phyloP scores from a whole-genome alignment of 2,329 filamentous ascomycete species.

The Fusarium metavorans region DNA sequence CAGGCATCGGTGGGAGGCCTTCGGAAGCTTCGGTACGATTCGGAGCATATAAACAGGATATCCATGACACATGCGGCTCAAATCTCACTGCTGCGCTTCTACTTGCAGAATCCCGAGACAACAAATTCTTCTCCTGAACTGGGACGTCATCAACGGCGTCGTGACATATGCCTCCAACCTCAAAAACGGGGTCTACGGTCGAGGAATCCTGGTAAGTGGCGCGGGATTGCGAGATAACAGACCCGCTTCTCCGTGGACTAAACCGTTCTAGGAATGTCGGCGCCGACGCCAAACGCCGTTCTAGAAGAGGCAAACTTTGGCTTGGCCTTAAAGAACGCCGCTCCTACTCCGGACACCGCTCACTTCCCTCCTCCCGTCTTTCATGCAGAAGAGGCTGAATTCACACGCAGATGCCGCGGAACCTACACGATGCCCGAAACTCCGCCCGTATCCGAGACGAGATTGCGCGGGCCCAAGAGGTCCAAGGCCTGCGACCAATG shows the following conservation, averaged over 20 bases:
- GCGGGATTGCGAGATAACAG: neutral
- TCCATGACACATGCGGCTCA: neutral
- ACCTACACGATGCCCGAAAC: constrained; percentile 9
- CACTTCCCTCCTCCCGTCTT: neutral
- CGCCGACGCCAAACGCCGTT: constrained; percentile 14
- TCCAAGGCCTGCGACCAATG: constrained; percentile 41
- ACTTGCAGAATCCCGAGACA: neutral
- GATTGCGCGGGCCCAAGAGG: constrained; percentile 23
- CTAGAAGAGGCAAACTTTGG: neutral
- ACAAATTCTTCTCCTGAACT: neutral
- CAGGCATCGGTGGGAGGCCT: neutral
- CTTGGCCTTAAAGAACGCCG: constrained; percentile 5
- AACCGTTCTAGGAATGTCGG: constrained; percentile 29
- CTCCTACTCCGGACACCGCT: neutral
- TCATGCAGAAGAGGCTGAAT: neutral
- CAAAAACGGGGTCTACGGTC: neutral
- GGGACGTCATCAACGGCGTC: neutral
- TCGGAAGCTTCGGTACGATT: neutral
- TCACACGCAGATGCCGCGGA: neutral
- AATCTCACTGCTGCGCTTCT: neutral
- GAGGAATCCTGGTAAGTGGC: neutral
- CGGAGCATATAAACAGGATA: constrained; percentile 1
- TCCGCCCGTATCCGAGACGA: constrained; percentile 1
- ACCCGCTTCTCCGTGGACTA: neutral
- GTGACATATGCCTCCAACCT: neutral